These are phyloP conservation scores for Angophora floribunda DNA, from an alignment of 345 rosid species.

Conservation along the genomic window DNA sequence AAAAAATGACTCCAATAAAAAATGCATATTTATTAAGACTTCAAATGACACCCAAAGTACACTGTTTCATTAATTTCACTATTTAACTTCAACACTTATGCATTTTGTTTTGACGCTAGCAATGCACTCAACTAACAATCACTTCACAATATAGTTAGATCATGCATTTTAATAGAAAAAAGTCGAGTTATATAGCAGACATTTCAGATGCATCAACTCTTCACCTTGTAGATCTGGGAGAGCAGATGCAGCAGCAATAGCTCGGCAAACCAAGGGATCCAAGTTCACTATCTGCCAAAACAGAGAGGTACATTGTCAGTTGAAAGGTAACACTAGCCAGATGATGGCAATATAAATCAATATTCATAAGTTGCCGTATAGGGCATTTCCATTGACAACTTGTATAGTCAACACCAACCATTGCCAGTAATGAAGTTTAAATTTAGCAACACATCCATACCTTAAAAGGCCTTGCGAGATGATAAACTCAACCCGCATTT, in stretches of 20 bases:
- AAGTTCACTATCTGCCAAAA: slow-evolving; percentile 57
- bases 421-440: not conserved
- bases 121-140: not conserved
- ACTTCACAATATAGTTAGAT: not conserved
- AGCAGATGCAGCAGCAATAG: slow-evolving; percentile 56
- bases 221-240: slow-evolving; percentile 75
- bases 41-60: not conserved
- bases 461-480: not conserved
- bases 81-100: not conserved
- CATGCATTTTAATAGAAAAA: not conserved
- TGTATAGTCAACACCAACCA: not conserved
- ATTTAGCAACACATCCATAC: not conserved
- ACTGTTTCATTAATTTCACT: not conserved
- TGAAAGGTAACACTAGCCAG: not conserved
- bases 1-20: not conserved
- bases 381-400: not conserved
- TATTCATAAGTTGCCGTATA: not conserved
- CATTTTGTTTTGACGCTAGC: not conserved
- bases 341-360: not conserved
- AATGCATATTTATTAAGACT: not conserved
- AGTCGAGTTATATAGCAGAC: not conserved
- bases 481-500: not conserved
- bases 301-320: not conserved
- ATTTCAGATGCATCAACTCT: not conserved
- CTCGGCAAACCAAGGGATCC: slow-evolving; percentile 74